phyloP scores from a whole-genome alignment of 306 rosid genomes.

The Ormosia emarginata region DNA sequence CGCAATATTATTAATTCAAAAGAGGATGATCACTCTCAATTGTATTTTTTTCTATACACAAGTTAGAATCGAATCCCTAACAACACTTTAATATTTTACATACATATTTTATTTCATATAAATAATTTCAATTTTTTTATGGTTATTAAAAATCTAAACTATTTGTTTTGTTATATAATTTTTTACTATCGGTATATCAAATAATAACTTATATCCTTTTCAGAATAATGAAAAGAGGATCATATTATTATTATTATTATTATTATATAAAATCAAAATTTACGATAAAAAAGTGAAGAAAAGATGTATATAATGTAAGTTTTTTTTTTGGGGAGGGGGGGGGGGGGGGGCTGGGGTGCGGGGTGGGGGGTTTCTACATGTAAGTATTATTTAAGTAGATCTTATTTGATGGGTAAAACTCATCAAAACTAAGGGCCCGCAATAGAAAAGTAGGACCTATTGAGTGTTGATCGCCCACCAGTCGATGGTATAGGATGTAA shows the following conservation, averaged over 20 bases:
- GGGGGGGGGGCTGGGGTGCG: no score
- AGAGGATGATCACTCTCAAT: no score
- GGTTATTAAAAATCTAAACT: background rate
- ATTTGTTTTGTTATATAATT: background rate
- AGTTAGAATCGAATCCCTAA: no score
- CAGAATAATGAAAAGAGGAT: background rate
- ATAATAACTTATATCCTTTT: background rate
- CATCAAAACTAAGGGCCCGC: background rate
- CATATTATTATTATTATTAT: no score
- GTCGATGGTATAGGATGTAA: background rate
- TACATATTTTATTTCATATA: background rate
- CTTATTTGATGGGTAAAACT: background rate
- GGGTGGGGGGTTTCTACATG: no score
- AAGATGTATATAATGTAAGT: background rate
- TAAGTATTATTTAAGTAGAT: no score
- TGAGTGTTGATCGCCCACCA: constrained; percentile 12
- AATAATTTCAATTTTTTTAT: background rate
- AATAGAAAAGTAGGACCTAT: background rate
- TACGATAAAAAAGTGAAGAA: background rate
- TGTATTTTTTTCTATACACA: no score
- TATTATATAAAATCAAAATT: background rate
- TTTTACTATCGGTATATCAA: background rate
- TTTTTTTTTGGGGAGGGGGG: no score
- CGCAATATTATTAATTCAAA: no score
- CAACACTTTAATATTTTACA: no score